phyloP scores from a whole-genome alignment of 495 filamentous ascomycete genomes.

The Xylaria intraflava region DNA sequence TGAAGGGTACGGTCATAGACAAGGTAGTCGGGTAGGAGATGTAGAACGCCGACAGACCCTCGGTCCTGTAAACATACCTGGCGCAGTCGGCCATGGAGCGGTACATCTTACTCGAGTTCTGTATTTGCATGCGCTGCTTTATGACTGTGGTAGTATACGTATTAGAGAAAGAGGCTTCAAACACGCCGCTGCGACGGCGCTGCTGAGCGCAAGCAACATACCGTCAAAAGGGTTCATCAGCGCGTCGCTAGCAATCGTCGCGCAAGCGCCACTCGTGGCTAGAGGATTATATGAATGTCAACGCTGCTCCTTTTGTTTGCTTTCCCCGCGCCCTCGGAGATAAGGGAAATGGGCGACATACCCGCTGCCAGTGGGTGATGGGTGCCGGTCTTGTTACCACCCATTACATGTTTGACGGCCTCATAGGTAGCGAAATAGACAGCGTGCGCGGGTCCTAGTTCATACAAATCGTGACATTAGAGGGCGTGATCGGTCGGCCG shows the following conservation, averaged over 20 bases:
- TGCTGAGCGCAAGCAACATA: conserved; percentile 37
- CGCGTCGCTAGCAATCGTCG: conserved; percentile 94
- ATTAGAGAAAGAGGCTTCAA: conserved; percentile 14
- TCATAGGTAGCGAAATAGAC: conserved; percentile 99
- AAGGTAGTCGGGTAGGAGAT: conserved; percentile 97
- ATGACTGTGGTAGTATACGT: conserved; percentile 56
- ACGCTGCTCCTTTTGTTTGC: not conserved
- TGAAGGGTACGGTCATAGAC: conserved; percentile 98
- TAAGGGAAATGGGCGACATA: conserved; percentile 32
- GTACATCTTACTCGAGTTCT: conserved; percentile 79
- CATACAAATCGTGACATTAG: conserved; percentile 10
- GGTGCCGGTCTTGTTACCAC: conserved; percentile 78
- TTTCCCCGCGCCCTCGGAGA: not conserved
- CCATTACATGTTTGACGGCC: conserved; percentile 89
- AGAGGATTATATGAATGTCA: conserved; percentile 17
- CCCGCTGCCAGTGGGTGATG: conserved; percentile 93
- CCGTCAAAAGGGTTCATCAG: conserved; percentile 99
- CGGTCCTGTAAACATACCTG: conserved; percentile 72
- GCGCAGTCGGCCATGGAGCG: conserved; percentile 80
- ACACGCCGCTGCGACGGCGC: not conserved
- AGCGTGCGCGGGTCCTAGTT: conserved; percentile 84
- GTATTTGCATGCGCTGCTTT: conserved; percentile 99
- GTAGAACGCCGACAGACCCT: conserved; percentile 92
- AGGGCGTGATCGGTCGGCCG: not conserved
- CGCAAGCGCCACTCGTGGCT: conserved; percentile 88